These are phyloP conservation scores for Pyricularia sp. DNA, from an alignment of 2,329 filamentous ascomycete species.

Conservation along the genomic window DNA sequence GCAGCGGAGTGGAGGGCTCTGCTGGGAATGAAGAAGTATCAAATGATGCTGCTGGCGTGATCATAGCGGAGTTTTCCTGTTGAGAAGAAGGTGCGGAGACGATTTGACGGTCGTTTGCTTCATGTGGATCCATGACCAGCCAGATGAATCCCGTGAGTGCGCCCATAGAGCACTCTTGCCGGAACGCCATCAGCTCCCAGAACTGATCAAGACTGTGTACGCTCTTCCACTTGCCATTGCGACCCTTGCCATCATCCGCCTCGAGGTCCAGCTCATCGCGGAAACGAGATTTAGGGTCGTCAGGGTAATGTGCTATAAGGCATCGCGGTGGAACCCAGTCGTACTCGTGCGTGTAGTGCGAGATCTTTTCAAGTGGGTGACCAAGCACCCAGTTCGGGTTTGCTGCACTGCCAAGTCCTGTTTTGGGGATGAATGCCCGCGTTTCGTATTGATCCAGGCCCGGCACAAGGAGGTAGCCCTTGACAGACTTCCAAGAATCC, in stretches of 20 bases:
- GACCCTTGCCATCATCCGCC: constrained; percentile 45
- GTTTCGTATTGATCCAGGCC: constrained; percentile 76
- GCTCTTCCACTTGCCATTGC: constrained; percentile 64
- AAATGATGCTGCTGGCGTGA: constrained; percentile 18
- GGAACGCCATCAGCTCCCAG: constrained; percentile 96
- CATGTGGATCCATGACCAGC: constrained; percentile 61
- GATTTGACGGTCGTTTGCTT: not conserved
- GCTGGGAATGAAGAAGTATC: constrained; percentile 8
- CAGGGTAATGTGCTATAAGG: constrained; percentile 80
- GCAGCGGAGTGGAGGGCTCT: constrained; percentile 19
- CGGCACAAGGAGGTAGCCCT: constrained; percentile 75
- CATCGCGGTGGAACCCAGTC: constrained; percentile 61
- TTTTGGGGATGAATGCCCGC: constrained; percentile 59
- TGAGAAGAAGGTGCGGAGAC: not conserved
- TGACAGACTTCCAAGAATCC: constrained; percentile 32
- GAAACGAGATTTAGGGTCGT: constrained; percentile 89
- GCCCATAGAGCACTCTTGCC: constrained; percentile 90
- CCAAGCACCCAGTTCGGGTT: constrained; percentile 53
- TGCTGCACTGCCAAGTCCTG: constrained; percentile 24
- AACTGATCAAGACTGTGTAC: constrained; percentile 79
- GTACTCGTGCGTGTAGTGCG: constrained; percentile 46
- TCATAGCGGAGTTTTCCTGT: constrained; percentile 7
- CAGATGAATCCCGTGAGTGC: constrained; percentile 89
- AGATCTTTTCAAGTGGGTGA: constrained; percentile 53
- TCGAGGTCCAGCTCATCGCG: constrained; percentile 82